Evolutionary conservation across 441 rosid species (phyloP), one percentile per base, ranked within the genome.

Genomic region (Rhodomyrtus psidioides): DNA sequence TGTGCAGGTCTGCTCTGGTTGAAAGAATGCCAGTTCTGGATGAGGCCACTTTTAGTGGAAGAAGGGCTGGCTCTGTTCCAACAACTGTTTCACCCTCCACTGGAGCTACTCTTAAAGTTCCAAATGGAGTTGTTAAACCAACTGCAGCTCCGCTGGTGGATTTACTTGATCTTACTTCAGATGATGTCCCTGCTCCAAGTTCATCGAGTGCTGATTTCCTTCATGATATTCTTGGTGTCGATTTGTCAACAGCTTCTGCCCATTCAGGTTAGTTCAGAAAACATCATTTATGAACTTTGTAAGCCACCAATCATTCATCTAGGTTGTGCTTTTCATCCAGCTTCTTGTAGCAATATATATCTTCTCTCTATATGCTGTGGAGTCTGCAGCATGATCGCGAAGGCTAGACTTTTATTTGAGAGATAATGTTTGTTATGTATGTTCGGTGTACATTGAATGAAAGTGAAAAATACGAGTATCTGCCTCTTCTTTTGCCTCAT

Each of bases 1-100:
- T 83, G 46, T 91, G 83, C 91, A 98, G 99, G 91, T 91, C 99
- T 89, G 91, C 97, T 4, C 90, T 98, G 90, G 95, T 98, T 91
- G 99, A 98, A 91, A 94, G 99, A 90, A 98, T 96, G 99, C 99
- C 99, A 13, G 97, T 98, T 86, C 87, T 96, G 89, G 99, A 98
- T 91, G 98, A 98, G 92, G 98, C 98, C 90, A 93, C 97, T 88
- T 96, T 95, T 91, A 93, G 93, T 91, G 98, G 93, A 87, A 92
- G 98, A 93, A 95, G 96, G 89, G 93, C 97, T 58, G 94, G 96
- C 86, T 93, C 95, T 84, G 87, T 98, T 88, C 94, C 95, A 60
- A 87, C 94, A 79, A 87, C 95, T 90, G 94, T 85, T 91, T 92
- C 98, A 90, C 86, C 95, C 87, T 91, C 94, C 9, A 81, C 89